Conservation (phyloP, 768 basidiomycete genomes). For the Pluteus cervinus region DNA sequence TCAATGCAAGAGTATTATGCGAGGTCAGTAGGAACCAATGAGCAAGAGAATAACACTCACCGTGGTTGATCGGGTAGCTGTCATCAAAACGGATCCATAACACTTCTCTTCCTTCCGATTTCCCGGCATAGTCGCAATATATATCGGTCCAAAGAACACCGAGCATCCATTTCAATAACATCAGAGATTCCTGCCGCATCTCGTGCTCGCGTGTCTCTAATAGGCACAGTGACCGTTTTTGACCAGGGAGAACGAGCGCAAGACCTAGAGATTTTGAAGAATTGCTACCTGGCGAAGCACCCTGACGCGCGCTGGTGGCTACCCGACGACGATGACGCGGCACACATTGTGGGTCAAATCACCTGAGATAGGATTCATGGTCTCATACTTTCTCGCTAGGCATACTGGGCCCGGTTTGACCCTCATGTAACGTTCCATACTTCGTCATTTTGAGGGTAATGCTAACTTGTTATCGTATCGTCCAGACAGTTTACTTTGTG, state of each 20-base stretch:
- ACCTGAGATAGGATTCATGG: background rate
- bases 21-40: conserved; percentile 11
- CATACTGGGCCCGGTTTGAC: conserved; percentile 52
- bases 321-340: conserved; percentile 36
- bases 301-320: conserved; percentile 49
- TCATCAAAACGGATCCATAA: conserved; percentile 44
- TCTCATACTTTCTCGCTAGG: conserved; percentile 18
- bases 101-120: conserved; percentile 46
- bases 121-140: conserved; percentile 50
- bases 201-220: conserved; percentile 41
- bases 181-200: conserved; percentile 34
- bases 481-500: conserved; percentile 49
- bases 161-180: conserved; percentile 40
- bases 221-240: conserved; percentile 44
- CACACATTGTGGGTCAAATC: conserved; percentile 32
- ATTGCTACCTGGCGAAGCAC: conserved; percentile 39
- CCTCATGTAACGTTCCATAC: conserved; percentile 41
- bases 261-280: conserved; percentile 24
- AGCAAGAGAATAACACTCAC: background rate
- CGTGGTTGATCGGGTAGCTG: conserved; percentile 25
- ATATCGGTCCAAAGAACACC: conserved; percentile 27
- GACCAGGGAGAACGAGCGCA: conserved; percentile 21
- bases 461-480: conserved; percentile 5
- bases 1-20: conserved; percentile 52
- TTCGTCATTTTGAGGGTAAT: background rate